phyloP scores from a whole-genome alignment of 176 grass and related monocot species.

The Rhynchospora tenuis region DNA sequence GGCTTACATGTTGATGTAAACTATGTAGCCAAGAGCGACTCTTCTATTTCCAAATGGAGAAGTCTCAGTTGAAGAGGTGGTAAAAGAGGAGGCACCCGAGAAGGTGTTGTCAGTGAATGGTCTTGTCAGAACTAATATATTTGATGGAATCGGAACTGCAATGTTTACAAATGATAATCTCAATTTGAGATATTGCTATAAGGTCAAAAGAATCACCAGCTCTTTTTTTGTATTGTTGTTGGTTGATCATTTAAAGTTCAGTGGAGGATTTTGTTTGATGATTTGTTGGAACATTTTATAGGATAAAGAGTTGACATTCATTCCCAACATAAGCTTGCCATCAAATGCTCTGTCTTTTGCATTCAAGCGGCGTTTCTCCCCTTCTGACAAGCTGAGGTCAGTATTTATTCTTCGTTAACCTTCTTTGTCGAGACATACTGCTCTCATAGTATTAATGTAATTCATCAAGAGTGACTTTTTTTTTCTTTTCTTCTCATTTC shows the following conservation, averaged over 20 bases:
- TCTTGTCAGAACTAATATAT: slow-evolving; percentile 58
- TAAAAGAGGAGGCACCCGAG: slow-evolving; percentile 39
- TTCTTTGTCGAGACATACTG: not conserved
- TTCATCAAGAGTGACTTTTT: not conserved
- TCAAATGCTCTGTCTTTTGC: slow-evolving; percentile 60
- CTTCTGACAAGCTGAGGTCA: slow-evolving; percentile 89
- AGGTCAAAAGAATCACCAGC: slow-evolving; percentile 39
- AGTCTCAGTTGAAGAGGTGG: slow-evolving; percentile 67
- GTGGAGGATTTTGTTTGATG: slow-evolving; percentile 17
- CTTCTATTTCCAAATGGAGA: slow-evolving; percentile 71
- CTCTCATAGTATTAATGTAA: not conserved
- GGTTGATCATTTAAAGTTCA: slow-evolving; percentile 1
- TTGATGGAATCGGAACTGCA: slow-evolving; percentile 71
- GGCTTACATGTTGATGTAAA: slow-evolving; percentile 16
- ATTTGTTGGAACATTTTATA: slow-evolving; percentile 25
- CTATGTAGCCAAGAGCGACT: slow-evolving; percentile 71
- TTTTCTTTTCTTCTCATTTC: slow-evolving; percentile 35
- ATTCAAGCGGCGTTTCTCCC: slow-evolving; percentile 76
- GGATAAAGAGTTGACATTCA: slow-evolving; percentile 75
- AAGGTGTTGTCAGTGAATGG: slow-evolving; percentile 59
- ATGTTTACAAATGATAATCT: slow-evolving; percentile 65
- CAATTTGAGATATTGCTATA: slow-evolving; percentile 85
- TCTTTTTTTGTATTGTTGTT: not conserved
- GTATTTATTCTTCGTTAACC: slow-evolving; percentile 2
- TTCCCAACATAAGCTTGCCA: slow-evolving; percentile 68